Base-by-base conservation (phyloP, 257 asterid genomes). In the Cruciata laevipes region DNA sequence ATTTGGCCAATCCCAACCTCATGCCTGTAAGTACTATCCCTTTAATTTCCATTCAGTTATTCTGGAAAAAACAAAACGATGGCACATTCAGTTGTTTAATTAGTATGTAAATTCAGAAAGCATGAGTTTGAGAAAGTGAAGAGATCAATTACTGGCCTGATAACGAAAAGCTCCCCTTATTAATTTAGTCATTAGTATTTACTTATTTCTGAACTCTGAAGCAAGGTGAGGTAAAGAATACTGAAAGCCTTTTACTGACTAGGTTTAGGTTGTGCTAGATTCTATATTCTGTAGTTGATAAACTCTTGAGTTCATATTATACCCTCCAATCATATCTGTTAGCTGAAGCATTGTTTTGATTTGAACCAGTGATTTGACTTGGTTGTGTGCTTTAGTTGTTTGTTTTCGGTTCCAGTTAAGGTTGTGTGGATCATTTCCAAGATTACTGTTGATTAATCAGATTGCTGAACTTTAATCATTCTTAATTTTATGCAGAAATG, bases 1-100 rank as follows among this genome's bases (percentile, higher is more conserved):
- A 93, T 71, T 82, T 93, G 83, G 97, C 96, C 76, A 86, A 90
- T 72, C 88, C 92, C 82, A 90, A 90, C 71, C 81, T 93, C 77
- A 90, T 90, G 91, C 88, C 85, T 67, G 99, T 93, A 85, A 14
- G 55, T 47, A 47, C 16, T 5, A 42, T 42, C 51, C 51, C 17
- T 37, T 37, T 8, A 37, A 37, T 37, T 37, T 13, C 8, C 6
- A 6, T 1, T 6, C 37, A 32, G 37, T 38, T 38, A 38, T 38
- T 38, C 44, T 38, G 44, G 44, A 38, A 38, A 35, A 35, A 5
- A 35, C 6, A 4, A 35, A 35, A 35, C 0, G 8, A 4, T 7
- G 8, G 38, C 6, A 38, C 51, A 47, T 61, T 51, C 18, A 27
- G 40, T 35, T 62, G 16, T 37, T 62, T 3, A 6, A 20, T 33